These are phyloP conservation scores for Trichoderma oligosporum DNA, from an alignment of 2,329 filamentous ascomycete species.

Conservation along the genomic window DNA sequence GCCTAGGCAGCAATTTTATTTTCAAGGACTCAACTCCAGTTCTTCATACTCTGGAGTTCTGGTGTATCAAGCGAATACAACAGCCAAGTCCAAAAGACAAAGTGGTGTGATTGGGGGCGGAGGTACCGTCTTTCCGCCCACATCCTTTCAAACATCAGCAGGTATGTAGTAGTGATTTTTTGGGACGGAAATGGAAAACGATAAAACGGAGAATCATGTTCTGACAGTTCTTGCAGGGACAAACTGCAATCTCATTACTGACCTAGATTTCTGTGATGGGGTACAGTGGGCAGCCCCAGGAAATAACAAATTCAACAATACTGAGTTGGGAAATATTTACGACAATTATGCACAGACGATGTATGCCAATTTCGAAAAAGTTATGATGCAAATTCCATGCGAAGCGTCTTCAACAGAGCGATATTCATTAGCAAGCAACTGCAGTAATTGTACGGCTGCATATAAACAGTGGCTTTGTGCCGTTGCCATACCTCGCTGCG, in stretches of 20 bases:
- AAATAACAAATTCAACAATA: constrained; percentile 63
- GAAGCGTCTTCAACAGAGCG: constrained; percentile 67
- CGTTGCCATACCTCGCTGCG: constrained; percentile 86
- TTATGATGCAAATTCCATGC: constrained; percentile 80
- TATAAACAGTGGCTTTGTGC: constrained; percentile 97
- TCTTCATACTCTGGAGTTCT: constrained; percentile 71
- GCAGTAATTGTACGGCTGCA: constrained; percentile 68
- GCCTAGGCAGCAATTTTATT: constrained; percentile 85
- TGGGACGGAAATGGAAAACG: too few species aligned
- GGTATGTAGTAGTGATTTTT: constrained; percentile 48
- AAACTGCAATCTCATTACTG: constrained; percentile 81
- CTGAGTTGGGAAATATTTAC: constrained; percentile 66
- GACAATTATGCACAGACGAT: constrained; percentile 67
- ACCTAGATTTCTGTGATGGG: constrained; percentile 83
- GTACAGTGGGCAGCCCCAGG: constrained; percentile 89
- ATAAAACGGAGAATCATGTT: background rate
- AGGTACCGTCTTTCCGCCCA: constrained; percentile 67
- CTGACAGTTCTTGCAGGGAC: constrained; percentile 50
- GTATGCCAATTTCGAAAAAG: constrained; percentile 76
- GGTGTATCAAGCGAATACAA: constrained; percentile 55
- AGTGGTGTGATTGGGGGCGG: constrained; percentile 59
- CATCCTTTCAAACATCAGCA: constrained; percentile 73
- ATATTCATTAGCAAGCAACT: constrained; percentile 78
- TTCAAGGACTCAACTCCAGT: constrained; percentile 68
- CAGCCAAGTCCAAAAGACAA: constrained; percentile 40